Base-by-base conservation (phyloP, 345 rosid genomes). In the Cardamine chenopodiifolia region DNA sequence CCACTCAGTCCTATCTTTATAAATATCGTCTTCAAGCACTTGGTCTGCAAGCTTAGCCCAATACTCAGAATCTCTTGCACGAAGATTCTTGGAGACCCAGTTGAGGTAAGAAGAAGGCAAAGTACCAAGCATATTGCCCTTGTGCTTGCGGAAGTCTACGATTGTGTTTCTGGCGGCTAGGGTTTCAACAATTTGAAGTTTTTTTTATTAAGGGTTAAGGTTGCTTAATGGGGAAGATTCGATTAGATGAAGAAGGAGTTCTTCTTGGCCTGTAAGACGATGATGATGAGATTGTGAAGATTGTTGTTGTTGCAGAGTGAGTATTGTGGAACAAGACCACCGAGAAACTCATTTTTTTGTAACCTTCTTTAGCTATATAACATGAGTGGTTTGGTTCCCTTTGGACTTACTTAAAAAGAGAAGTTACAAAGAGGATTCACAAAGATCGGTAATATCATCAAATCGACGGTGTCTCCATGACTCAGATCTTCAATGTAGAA, bases 41-140 rank as follows among this genome's bases (percentile, higher is more conserved):
- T 82, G 81, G 70, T 89, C 92, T 2, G 94, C 97, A 18, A 90
- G 80, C 54, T 71, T 79, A 55, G 97, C 92, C 96, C 98, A 93
- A 14, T 82, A 80, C 76, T 82, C 84, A 48, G 64, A 69, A 76
- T 89, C 88, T 3, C 88, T 78, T 17, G 91, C 83, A 0, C 92
- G 87, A 48, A 93, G 89, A 75, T 86, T 89, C 47, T 83, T 79
- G 15, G 91, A 85, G 28, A 93, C 84, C 98, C 96, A 91, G 78
- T 76, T 84, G 66, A 93, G 90, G 79, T 90, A 90, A 35, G 64
- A 71, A 2, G 96, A 86, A 7, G 98, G 98, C 15, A 93, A 79
- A 26, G 89, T 52, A 13, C 98, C 98, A 4, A 93, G 85, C 96
- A 89, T 87, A 69, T 83, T 87, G 68, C 98, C 97, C 39, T 83